Percentiles rank a stretch among this genome's conserved stretches.
phyloP scores from a whole-genome alignment of 2,329 filamentous ascomycete genomes.

The Teratosphaeria gauchensis region DNA sequence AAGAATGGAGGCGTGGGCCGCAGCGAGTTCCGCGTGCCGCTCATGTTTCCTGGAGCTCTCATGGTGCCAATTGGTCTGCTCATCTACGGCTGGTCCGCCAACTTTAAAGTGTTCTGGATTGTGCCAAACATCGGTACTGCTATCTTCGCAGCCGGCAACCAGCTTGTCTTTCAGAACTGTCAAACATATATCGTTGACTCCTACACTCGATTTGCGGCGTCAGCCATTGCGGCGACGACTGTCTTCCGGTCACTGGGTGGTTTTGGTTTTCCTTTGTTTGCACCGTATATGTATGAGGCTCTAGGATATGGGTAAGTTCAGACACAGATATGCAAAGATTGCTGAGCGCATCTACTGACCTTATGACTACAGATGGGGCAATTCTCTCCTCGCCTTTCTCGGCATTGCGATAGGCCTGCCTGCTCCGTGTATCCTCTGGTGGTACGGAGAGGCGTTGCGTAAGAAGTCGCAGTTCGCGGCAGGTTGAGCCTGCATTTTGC shows the following conservation, averaged over 20 bases:
- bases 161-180: slow-evolving; percentile 48
- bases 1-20: slow-evolving; percentile 29
- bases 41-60: slow-evolving; percentile 46
- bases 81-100: slow-evolving; percentile 50
- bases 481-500: slow-evolving; percentile 9
- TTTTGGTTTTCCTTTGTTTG: slow-evolving; percentile 53
- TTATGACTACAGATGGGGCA: slow-evolving; percentile 32
- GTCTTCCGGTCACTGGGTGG: slow-evolving; percentile 47
- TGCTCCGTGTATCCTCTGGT: slow-evolving; percentile 38
- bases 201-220: slow-evolving; percentile 39
- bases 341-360: background rate
- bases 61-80: slow-evolving; percentile 47
- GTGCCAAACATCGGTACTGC: slow-evolving; percentile 50
- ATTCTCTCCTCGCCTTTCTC: slow-evolving; percentile 47
- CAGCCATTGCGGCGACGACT: slow-evolving; percentile 45
- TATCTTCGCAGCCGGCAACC: slow-evolving; percentile 46
- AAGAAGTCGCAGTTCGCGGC: slow-evolving; percentile 28
- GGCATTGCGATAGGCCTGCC: slow-evolving; percentile 43
- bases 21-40: slow-evolving; percentile 38
- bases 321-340: slow-evolving; percentile 8
- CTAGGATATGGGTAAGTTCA: slow-evolving; percentile 31
- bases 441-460: slow-evolving; percentile 29
- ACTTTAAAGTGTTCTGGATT: slow-evolving; percentile 47
- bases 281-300: slow-evolving; percentile 39
- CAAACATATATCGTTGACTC: slow-evolving; percentile 55